Evolutionary conservation across 805 yeast species (phyloP).

Genomic region (Hanseniaspora singularis): DNA sequence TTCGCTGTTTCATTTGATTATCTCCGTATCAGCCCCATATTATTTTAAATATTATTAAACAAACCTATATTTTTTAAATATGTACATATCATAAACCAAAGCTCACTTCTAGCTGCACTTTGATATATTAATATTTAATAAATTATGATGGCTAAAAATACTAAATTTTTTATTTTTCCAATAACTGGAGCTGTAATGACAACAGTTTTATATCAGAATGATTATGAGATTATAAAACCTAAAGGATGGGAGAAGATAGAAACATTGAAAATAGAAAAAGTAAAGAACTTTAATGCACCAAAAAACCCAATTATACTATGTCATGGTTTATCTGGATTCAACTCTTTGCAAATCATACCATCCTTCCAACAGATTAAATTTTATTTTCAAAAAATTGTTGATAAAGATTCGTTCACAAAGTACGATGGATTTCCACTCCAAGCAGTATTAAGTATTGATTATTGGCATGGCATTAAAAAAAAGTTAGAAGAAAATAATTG

Average conservation of each 20-base stretch:
- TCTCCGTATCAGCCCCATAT: too few species aligned
- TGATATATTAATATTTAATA: too few species aligned
- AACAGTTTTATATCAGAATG: too few species aligned
- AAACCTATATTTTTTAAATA: too few species aligned
- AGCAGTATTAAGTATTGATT: constrained; percentile 38
- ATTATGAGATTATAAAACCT: not conserved
- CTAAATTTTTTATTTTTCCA: too few species aligned
- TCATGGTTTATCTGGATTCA: constrained; percentile 82
- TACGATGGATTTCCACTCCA: constrained; percentile 20
- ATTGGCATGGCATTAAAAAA: constrained; percentile 71
- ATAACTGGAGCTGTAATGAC: too few species aligned
- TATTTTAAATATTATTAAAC: too few species aligned
- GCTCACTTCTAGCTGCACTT: too few species aligned
- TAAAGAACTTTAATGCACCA: constrained; percentile 39
- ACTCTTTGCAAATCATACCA: constrained; percentile 38
- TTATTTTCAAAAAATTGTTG: constrained; percentile 18
- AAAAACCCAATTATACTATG: constrained; percentile 66
- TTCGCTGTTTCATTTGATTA: too few species aligned
- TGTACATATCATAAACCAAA: too few species aligned
- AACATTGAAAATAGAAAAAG: not conserved
- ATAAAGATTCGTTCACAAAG: constrained; percentile 19
- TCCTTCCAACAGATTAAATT: constrained; percentile 28
- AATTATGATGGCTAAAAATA: too few species aligned
- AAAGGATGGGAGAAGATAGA: not conserved
- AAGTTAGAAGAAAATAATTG: constrained; percentile 52